Conservation (phyloP, 176 grass and related monocot species). For the Aegilops sharonensis region DNA sequence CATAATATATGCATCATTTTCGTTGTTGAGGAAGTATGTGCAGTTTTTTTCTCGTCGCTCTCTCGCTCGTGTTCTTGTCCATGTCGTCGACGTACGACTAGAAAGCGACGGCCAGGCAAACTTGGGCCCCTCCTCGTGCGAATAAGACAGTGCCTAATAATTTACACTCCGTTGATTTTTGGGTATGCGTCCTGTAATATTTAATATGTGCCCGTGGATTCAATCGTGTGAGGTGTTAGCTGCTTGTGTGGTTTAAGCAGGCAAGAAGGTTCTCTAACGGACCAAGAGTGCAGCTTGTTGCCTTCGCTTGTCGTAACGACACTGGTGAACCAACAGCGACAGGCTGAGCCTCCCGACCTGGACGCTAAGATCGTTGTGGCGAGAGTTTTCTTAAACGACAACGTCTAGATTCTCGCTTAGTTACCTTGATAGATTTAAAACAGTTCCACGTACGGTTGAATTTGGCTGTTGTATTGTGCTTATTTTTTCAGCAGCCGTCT, state of each 20-base stretch:
- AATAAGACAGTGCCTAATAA: not conserved
- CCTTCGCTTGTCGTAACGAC: not conserved
- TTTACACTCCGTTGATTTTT: not conserved
- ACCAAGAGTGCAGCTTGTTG: not conserved
- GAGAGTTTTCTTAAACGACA: not conserved
- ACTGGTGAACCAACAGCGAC: not conserved
- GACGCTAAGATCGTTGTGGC: not conserved
- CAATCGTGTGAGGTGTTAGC: not conserved
- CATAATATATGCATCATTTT: not conserved
- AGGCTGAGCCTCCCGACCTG: not conserved
- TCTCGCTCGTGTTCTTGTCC: not conserved
- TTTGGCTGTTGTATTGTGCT: not conserved
- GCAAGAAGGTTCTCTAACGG: not conserved
- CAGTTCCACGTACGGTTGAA: not conserved
- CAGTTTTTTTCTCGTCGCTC: not conserved
- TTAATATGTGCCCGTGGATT: not conserved
- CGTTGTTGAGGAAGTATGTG: not conserved
- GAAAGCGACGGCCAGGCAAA: slow-evolving; percentile 5
- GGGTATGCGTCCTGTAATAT: not conserved
- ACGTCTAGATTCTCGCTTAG: not conserved
- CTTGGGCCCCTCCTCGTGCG: slow-evolving; percentile 1
- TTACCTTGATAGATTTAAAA: not conserved
- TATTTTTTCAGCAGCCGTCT: not conserved
- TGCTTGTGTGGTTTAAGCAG: not conserved
- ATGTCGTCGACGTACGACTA: not conserved